Evolutionary conservation across 2,329 filamentous ascomycete genomes (phyloP), one percentile per base, ranked within the genome.

Genomic region (Diaporthe citriasiana): DNA sequence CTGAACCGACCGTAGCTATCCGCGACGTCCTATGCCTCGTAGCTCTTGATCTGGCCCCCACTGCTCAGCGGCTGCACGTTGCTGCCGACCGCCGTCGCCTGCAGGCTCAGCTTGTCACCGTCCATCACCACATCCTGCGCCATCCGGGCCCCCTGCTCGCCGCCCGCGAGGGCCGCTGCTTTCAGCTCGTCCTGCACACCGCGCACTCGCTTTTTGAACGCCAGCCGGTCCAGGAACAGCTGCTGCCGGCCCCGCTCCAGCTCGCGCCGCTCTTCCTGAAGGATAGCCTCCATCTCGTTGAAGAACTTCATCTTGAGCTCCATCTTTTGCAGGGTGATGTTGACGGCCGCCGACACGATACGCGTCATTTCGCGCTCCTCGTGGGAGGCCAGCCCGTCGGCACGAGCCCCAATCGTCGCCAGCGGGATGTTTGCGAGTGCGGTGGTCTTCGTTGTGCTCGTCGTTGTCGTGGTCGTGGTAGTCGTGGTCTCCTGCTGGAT

Each of bases 291-390:
- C 89, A 99, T 95, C 83, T 99, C 97, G 79, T 94, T 93, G 84
- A 99, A 99, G 82, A 98, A 97, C 80, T 95, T 93, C 74, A 99
- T 89, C 85, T 99, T 99, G 79, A 98, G 87, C 84, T 98, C 95
- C 76, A 98, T 92, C 85, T 99, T 99, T 81, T 98, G 93, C 45
- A 98, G 87, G n/a, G 94, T 96, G 17, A 97, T 89, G 81, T 99
- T 99, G 70, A 98, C 94, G 0, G 95, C 95, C 8, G 95, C 93
- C 3, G 95, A 96, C 13, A 99, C 94, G 60, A 98, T 91, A 22
- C 95, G 93, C 27, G 95, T 97, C 91, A 98, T 97, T 84, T 98
- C 95, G 73, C 97, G 94, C 83, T 99, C 97, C 83, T 98, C 96
- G 79, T 98, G 95, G 4, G 96, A 98, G 38, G 96, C 95, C 45